A percentile compares a stretch with the other conserved stretches of the same genome.
Conservation (phyloP, 768 basidiomycete genomes). For the Leccinum truebloodii region DNA sequence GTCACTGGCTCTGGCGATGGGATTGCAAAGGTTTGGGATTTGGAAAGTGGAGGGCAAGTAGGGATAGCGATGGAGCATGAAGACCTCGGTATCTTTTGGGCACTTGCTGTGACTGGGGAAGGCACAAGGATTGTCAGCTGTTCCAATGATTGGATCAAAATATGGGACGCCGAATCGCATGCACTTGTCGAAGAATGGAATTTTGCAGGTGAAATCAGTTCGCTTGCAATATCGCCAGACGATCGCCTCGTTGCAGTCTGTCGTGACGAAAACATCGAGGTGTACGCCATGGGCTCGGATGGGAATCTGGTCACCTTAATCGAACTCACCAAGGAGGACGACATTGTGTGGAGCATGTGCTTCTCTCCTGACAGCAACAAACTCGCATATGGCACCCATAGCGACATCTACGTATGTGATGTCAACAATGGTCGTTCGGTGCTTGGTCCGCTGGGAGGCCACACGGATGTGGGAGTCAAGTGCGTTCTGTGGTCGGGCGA, state of each 20-base stretch:
- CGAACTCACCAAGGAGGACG: no score
- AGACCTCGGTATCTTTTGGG: neutral
- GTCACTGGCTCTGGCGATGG: neutral
- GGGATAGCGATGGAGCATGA: neutral
- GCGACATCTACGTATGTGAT: neutral
- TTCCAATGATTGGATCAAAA: neutral
- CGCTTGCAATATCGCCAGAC: neutral
- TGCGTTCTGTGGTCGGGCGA: no score
- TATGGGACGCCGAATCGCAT: neutral
- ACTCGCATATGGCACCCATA: neutral
- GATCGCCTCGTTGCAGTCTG: neutral
- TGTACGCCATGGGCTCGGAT: neutral
- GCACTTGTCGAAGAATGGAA: neutral
- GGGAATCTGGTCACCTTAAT: neutral
- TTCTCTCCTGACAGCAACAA: neutral
- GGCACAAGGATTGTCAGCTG: neutral
- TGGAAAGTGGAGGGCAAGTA: constrained; percentile 7
- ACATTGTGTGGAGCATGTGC: neutral
- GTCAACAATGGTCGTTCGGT: neutral
- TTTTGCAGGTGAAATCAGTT: neutral
- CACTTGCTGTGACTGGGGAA: neutral
- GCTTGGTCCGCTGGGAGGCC: neutral
- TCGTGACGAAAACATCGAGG: neutral
- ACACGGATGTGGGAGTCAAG: no score
- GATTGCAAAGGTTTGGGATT: neutral